These are phyloP conservation scores for Inonotus obliquus DNA, from an alignment of 1,284 basidiomycete species.

Conservation along the genomic window DNA sequence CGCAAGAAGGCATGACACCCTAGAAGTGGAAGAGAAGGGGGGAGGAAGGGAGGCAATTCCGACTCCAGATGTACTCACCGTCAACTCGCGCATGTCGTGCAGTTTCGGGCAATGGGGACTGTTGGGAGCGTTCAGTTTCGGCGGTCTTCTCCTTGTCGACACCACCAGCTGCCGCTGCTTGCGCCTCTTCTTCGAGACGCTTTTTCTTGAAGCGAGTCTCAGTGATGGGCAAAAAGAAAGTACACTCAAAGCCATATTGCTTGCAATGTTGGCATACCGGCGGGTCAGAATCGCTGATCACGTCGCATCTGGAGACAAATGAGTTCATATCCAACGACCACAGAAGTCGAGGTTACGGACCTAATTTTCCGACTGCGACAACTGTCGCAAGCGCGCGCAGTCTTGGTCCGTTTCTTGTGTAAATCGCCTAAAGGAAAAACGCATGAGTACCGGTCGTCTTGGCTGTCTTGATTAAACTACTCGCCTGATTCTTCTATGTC, in stretches of 20 bases:
- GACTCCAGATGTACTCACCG: constrained; percentile 16
- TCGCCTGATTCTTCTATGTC: constrained; percentile 51
- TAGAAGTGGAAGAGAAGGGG: too few relatives aligned
- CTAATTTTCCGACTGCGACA: constrained; percentile 93
- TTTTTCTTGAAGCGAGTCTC: constrained; percentile 99
- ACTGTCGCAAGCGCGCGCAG: constrained; percentile 85
- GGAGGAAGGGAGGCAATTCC: neutral
- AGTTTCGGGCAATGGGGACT: constrained; percentile 20
- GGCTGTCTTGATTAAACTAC: constrained; percentile 22
- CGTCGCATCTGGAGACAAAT: constrained; percentile 59
- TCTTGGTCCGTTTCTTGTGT: constrained; percentile 83
- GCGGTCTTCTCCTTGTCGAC: constrained; percentile 36
- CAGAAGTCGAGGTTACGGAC: constrained; percentile 33
- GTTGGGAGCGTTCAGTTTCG: constrained; percentile 31
- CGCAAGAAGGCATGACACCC: too few relatives aligned
- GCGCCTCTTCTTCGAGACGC: constrained; percentile 65
- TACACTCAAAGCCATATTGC: constrained; percentile 88
- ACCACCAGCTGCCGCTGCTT: constrained; percentile 32
- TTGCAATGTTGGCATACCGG: constrained; percentile 83
- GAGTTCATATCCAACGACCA: constrained; percentile 18
- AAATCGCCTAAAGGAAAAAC: constrained; percentile 40
- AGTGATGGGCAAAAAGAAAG: constrained; percentile 96
- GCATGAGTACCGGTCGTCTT: neutral
- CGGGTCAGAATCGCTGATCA: constrained; percentile 68
- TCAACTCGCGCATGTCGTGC: constrained; percentile 21